Base-by-base conservation (phyloP, 805 yeast genomes). In the Metschnikowia picachoensis region DNA sequence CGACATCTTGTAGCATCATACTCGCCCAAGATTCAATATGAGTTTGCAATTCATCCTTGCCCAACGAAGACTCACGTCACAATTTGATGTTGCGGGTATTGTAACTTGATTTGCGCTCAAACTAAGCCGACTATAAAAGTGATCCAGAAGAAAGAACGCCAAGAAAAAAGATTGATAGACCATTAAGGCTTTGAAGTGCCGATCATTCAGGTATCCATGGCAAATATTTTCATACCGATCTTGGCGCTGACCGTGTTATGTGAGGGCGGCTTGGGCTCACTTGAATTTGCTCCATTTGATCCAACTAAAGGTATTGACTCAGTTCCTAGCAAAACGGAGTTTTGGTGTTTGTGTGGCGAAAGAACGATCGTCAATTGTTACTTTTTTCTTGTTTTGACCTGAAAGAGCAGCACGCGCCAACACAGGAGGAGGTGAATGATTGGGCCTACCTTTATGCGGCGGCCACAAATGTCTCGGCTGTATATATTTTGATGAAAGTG, bases 201-300 rank as follows among this genome's bases (percentile, higher is more conserved):
- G 3, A 61, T 80, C 3, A 61, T 80, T 31, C 83, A 78, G 55
- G 71, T 84, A 0, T 84, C 85, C 16, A 79, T 80, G 84, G 83
- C 84, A 1, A 83, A 83, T 0, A 69, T 77, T 2, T 65, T 76
- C 12, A 76, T 78, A 1, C 62, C 70, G 1, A 58, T 61, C 29
- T 53, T 79, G 46, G 81, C 81, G 0, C 67, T 74, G 1, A 65
- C 64, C 1, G 70, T 76, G 1, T 58, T 71, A 3, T 59, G 60
- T 9, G 51, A 54, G 8, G 84, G 84, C 0, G 80, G 74, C 1
- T 41, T 80, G n/a, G 85, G 82, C 0, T 73, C 82, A 1, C 47
- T 80, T 4, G 73, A 74, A 1, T 59, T 70, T 34, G 70, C 73
- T 0, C 58, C 65, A 29, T 44, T 64, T 29, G 64, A 70, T 46